These are phyloP conservation scores for Chrysosporium queenslandicum DNA, from an alignment of 2,329 filamentous ascomycete species.

Conservation along the genomic window DNA sequence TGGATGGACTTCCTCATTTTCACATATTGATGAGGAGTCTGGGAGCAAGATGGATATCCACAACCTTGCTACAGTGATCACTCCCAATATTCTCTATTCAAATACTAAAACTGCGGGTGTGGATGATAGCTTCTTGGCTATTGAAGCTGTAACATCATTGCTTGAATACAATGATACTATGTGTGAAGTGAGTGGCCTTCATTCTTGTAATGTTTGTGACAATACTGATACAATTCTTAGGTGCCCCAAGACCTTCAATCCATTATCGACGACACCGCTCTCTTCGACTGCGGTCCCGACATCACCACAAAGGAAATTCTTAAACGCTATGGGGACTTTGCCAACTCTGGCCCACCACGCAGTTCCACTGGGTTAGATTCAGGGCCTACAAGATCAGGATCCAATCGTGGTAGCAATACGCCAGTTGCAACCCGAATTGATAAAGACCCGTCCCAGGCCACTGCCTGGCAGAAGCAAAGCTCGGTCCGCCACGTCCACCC, in stretches of 20 bases:
- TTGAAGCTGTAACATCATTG: slow-evolving; percentile 81
- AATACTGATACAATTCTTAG: slow-evolving; percentile 39
- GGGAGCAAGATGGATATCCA: slow-evolving; percentile 99
- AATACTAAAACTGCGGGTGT: slow-evolving; percentile 51
- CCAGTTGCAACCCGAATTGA: slow-evolving; percentile 59
- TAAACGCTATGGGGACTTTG: slow-evolving; percentile 80
- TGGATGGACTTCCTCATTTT: slow-evolving; percentile 95
- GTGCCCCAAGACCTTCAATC: slow-evolving; percentile 86
- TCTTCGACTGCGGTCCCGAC: slow-evolving; percentile 73
- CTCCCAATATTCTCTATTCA: slow-evolving; percentile 77
- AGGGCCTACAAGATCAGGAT: slow-evolving; percentile 40
- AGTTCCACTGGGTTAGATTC: slow-evolving; percentile 44
- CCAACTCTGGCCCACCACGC: slow-evolving; percentile 52
- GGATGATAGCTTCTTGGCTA: slow-evolving; percentile 81
- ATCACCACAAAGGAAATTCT: slow-evolving; percentile 96
- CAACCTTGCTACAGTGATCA: slow-evolving; percentile 94
- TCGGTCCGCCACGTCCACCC: slow-evolving; percentile 63
- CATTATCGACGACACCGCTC: slow-evolving; percentile 68
- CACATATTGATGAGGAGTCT: slow-evolving; percentile 90
- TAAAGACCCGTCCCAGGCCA: slow-evolving; percentile 64
- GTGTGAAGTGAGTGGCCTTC: slow-evolving; percentile 61
- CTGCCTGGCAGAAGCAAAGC: slow-evolving; percentile 69
- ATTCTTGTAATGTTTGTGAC: not conserved
- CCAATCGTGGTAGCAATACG: slow-evolving; percentile 32
- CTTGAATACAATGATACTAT: slow-evolving; percentile 93